Conservation (phyloP, 2,329 filamentous ascomycete species). For the Claviceps sp. region DNA sequence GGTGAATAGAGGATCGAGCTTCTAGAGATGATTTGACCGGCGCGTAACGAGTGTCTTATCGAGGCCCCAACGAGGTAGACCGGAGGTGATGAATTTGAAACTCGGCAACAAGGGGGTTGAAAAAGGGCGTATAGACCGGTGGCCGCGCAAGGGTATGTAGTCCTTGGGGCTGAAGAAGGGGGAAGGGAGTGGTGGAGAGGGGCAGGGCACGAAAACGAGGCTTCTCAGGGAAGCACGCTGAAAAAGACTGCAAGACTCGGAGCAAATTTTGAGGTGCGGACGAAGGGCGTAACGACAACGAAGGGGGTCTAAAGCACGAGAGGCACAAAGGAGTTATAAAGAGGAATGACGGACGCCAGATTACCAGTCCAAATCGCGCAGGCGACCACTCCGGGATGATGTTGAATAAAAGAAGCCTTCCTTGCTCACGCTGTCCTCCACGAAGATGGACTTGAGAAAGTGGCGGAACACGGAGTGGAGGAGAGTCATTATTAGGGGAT, state of each 20-base stretch:
- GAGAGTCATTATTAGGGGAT: conserved; percentile 7
- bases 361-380: conserved; percentile 3
- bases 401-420: conserved; percentile 3
- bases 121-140: conserved; percentile 1
- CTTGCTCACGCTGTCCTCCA: conserved; percentile 4
- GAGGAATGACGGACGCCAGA: conserved; percentile 4
- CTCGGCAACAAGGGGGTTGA: not conserved
- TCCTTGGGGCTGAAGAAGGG: not conserved
- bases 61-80: not conserved
- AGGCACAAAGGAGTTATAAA: conserved; percentile 2
- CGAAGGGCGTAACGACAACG: conserved; percentile 2
- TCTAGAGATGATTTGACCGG: not conserved
- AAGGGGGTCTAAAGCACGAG: conserved; percentile 2
- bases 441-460: conserved; percentile 6
- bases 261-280: conserved; percentile 3
- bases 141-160: not conserved
- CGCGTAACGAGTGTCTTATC: not conserved
- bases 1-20: not conserved
- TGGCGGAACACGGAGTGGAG: conserved; percentile 6
- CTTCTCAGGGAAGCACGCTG: not conserved
- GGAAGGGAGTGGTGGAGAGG: not conserved
- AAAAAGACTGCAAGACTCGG: conserved; percentile 1
- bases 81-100: not conserved
- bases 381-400: conserved; percentile 4
- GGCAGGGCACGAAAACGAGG: not conserved